Evolutionary conservation across 2,329 filamentous ascomycete genomes (phyloP), one percentile per base, ranked within the genome.

Genomic region (Hypomyces rosellus): DNA sequence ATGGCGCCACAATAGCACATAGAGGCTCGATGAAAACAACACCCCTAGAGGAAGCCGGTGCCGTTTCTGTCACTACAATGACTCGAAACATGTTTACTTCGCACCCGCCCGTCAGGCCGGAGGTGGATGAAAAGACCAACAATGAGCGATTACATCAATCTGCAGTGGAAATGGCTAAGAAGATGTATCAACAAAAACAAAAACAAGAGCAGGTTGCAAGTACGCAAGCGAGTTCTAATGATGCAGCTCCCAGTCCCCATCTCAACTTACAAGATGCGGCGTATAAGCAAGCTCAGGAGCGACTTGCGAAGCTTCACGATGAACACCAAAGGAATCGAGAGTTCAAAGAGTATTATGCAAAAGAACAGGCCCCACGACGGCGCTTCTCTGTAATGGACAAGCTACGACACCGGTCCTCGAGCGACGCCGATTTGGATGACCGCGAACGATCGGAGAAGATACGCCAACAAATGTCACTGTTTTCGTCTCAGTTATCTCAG

Each of bases 91-190:
- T 95, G 81, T 95, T 86, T 63, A 89, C 86, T 0, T 84, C 87
- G 1, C 72, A 81, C 34, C 89, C 90, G 4, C 85, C 84, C 0
- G 81, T 95, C 3, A 76, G 81, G 22, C 72, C 79, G 2, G 88
- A 95, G 61, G 70, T 82, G 0, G 85, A 93, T 38, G 89, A 96
- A 61, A 79, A 84, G 65, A 83, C 80, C 54, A 81, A 80, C 51
- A 80, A 84, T 41, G 86, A 89, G 57, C 82, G 84, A 4, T 73
- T 95, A 3, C 86, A 85, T 55, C 88, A 89, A 30, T 92, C 89
- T 16, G 89, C 91, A 2, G 74, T 96, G 3, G 88, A 87, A 11
- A 95, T 96, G 89, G 90, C 91, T 6, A 87, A 85, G 67, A 82
- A 86, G 58, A 92, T 96, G 83, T 96, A 90, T 63, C 80, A 74